Evolutionary conservation across 2,329 filamentous ascomycete species (phyloP), one percentile per base, ranked within the genome.

Genomic region (Mycosphaerella sp.): DNA sequence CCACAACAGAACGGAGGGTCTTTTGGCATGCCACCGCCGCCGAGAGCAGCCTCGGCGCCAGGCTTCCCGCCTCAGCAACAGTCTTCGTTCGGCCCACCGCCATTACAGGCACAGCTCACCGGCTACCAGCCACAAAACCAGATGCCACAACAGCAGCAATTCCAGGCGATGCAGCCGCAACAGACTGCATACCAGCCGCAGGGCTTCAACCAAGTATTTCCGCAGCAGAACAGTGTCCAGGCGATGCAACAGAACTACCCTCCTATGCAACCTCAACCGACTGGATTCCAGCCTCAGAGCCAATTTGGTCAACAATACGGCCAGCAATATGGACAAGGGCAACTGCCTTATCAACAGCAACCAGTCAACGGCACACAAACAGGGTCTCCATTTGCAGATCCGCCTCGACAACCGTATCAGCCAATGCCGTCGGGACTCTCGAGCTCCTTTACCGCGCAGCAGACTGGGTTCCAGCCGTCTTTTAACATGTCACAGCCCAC

Each of bases 91-190:
- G 79, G 79, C 6, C 80, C 85, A 14, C 82, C 87, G 44, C 83
- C 87, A 13, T 71, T 96, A 59, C 85, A 90, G 66, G 83, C 89
- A 46, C 91, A 96, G 66, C 80, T 90, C 69, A 96, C 93, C 4
- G 89, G 91, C 7, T 76, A 79, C 48, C 66, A 67, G 61, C 73
- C 81, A 63, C 73, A 73, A 43, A 25, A 40, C 27, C 27, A 40
- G 10, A 41, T 48, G 37, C 45, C 36, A 34, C 45, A 48, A 49
- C 66, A 69, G 59, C 69, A 71, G 46, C 64, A 65, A 48, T 61
- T 60, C 44, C 66, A 67, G 50, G 67, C 69, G 36, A 57, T 69
- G 56, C 64, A 68, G 41, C 59, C 60, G 7, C 65, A 69, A 45
- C 64, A 61, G 58, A 72, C 70, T 8, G 69, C 70, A 21, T 73